Percentiles rank a stretch among this genome's conserved stretches.
Conservation (phyloP, 257 asterid genomes). For the Lycium ferocissimum region DNA sequence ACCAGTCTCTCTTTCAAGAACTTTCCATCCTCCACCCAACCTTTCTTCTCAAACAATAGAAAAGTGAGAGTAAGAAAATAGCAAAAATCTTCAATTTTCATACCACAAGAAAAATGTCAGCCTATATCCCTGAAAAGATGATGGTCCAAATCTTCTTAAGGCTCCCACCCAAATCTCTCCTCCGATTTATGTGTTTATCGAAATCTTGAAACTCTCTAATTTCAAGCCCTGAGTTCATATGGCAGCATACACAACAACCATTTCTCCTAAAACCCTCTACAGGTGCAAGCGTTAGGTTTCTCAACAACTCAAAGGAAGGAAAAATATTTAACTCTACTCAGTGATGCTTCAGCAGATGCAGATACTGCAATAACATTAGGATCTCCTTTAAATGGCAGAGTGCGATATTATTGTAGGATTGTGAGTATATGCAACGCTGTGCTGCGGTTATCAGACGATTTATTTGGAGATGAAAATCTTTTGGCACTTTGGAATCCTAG, state of each 20-base stretch:
- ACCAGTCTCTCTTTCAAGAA: background rate
- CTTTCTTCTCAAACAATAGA: background rate
- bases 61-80: background rate
- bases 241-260: background rate
- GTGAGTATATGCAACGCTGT: constrained; percentile 47
- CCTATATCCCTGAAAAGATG: constrained; percentile 27
- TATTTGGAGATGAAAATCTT: constrained; percentile 28
- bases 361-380: too few species aligned
- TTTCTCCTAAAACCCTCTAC: background rate
- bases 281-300: too few species aligned
- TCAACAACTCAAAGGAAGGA: too few species aligned
- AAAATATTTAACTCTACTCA: too few species aligned
- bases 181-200: constrained; percentile 35
- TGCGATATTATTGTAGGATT: constrained; percentile 39
- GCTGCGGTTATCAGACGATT: constrained; percentile 32
- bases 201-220: constrained; percentile 32
- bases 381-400: background rate
- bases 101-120: background rate
- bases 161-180: constrained; percentile 29
- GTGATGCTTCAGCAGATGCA: too few species aligned
- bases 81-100: background rate
- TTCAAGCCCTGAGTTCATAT: constrained; percentile 30
- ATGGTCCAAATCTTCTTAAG: constrained; percentile 25
- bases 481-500: constrained; percentile 47
- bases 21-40: background rate